A percentile compares a stretch with the other conserved stretches of the same genome.
phyloP scores from a whole-genome alignment of 129 eudicot genomes.

The Solidago caesia region DNA sequence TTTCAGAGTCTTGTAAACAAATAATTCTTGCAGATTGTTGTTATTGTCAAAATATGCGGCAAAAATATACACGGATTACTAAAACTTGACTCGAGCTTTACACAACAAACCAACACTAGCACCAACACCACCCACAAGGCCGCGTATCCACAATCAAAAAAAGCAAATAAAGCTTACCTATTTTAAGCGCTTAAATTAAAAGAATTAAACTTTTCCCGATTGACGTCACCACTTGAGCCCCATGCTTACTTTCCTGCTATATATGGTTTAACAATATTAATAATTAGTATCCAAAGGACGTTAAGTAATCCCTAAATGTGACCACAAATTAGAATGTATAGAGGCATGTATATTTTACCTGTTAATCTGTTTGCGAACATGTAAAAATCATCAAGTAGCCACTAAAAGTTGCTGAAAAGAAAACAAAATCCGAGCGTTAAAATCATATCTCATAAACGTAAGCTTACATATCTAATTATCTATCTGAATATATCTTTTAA shows the following conservation, averaged over 20 bases:
- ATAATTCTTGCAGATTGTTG: not conserved
- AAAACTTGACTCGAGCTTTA: not conserved
- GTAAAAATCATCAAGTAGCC: constrained; percentile 7
- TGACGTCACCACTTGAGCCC: constrained; percentile 23
- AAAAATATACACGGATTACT: constrained; percentile 10
- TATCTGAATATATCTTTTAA: not conserved
- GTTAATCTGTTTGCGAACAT: constrained; percentile 20
- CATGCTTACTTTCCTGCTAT: constrained; percentile 22
- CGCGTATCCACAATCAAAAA: constrained; percentile 1
- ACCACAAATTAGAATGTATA: constrained; percentile 13
- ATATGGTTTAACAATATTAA: constrained; percentile 15
- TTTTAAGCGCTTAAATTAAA: constrained; percentile 4
- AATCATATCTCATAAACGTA: not conserved
- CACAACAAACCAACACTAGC: not conserved
- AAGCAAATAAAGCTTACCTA: constrained; percentile 19
- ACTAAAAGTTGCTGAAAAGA: constrained; percentile 8
- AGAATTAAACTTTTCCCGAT: not conserved
- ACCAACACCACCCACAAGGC: not conserved
- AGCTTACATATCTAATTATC: not conserved
- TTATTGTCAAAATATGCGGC: not conserved
- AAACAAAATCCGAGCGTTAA: not conserved
- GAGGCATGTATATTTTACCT: constrained; percentile 8
- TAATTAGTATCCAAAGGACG: not conserved
- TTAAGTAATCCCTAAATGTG: not conserved
- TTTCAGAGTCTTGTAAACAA: not conserved